Conservation (phyloP, 2,329 filamentous ascomycete genomes). For the Colletotrichum phormii region DNA sequence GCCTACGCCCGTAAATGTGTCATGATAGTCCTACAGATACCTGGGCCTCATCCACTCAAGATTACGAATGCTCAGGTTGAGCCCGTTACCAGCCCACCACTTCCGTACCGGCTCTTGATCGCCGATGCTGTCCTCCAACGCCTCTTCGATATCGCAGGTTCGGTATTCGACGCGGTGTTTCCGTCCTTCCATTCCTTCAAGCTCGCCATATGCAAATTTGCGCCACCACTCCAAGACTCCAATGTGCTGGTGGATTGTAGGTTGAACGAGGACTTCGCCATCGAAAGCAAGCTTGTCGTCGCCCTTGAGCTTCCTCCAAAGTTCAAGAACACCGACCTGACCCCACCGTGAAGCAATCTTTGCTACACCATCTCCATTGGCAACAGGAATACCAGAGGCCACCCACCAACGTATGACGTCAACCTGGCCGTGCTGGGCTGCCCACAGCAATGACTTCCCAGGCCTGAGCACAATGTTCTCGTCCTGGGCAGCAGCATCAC, state of each 20-base stretch:
- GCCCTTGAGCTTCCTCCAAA: conserved; percentile 81
- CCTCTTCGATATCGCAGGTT: conserved; percentile 95
- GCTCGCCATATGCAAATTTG: conserved; percentile 68
- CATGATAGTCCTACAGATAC: conserved; percentile 62
- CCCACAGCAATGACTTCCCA: conserved; percentile 85
- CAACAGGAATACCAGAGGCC: conserved; percentile 80
- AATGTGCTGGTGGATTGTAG: conserved; percentile 88
- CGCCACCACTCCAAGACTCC: conserved; percentile 95
- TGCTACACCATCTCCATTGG: conserved; percentile 83
- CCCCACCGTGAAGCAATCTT: conserved; percentile 88
- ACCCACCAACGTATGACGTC: conserved; percentile 91
- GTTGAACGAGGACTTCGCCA: conserved; percentile 84
- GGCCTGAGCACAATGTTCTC: conserved; percentile 76
- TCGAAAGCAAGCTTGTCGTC: conserved; percentile 78
- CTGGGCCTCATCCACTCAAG: conserved; percentile 92
- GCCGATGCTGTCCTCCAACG: conserved; percentile 85
- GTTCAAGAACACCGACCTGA: conserved; percentile 83
- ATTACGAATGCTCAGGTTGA: conserved; percentile 84
- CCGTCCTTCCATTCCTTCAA: conserved; percentile 64
- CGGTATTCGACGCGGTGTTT: conserved; percentile 87
- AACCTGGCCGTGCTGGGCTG: conserved; percentile 83
- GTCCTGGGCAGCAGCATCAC: conserved; percentile 72
- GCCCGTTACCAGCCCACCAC: conserved; percentile 90
- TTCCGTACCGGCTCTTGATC: conserved; percentile 78
- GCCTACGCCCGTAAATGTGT: conserved; percentile 7